Percentiles rank a stretch among this genome's conserved stretches.
These are phyloP conservation scores for Ustilago hordei DNA, from an alignment of 1,284 basidiomycete species.

Conservation along the genomic window DNA sequence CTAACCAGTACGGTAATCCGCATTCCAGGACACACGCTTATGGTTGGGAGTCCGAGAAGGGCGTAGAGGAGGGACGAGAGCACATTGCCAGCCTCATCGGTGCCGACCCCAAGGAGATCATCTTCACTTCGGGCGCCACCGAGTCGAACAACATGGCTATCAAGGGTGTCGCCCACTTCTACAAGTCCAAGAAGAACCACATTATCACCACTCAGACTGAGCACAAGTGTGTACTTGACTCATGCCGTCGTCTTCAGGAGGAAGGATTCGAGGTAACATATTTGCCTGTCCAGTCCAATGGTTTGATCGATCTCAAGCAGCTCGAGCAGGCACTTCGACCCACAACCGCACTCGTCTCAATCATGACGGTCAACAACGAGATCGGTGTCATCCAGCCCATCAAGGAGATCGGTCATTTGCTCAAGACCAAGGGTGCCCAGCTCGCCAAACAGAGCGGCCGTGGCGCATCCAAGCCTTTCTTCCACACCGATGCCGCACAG, in stretches of 20 bases:
- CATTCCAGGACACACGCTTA: constrained; percentile 98
- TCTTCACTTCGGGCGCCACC: constrained; percentile 98
- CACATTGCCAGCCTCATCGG: constrained; percentile 91
- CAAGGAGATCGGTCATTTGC: constrained; percentile 89
- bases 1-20: constrained; percentile 97
- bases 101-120: constrained; percentile 92
- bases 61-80: constrained; percentile 90
- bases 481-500: constrained; percentile 98
- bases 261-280: constrained; percentile 99
- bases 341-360: constrained; percentile 84
- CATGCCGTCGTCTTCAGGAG: constrained; percentile 92
- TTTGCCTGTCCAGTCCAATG: constrained; percentile 89
- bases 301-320: constrained; percentile 81
- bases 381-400: constrained; percentile 98
- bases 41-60: constrained; percentile 98
- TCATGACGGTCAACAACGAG: constrained; percentile 99
- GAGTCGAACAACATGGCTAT: constrained; percentile 99
- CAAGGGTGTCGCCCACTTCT: constrained; percentile 94
- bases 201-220: constrained; percentile 78
- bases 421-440: constrained; percentile 73
- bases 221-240: constrained; percentile 99
- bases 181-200: constrained; percentile 68
- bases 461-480: constrained; percentile 77
- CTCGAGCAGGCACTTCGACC: constrained; percentile 87
- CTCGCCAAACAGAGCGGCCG: constrained; percentile 76